Evolutionary conservation across 129 eudicot species (phyloP), one percentile per base, ranked within the genome.

Genomic region (Flaveria sonorensis): DNA sequence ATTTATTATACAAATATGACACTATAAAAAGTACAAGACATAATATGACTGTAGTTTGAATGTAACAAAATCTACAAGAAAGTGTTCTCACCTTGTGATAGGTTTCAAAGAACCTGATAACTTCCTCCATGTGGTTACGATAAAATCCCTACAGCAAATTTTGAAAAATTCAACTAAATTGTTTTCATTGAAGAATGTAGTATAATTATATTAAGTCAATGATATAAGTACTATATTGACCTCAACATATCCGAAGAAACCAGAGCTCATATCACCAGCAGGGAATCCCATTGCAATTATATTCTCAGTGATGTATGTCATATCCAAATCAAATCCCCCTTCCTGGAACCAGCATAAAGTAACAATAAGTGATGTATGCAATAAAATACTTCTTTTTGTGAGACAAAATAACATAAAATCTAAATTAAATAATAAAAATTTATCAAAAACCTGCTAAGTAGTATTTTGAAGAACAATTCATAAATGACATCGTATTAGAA

Each of bases 261-360:
- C 98, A 45, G 98, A 93, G 85, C 98, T 93, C 96, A 90, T 88
- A 75, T 93, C 98, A 75, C 98, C 98, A 71, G 98, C 98, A 78
- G 97, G 98, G 70, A 93, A 93, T 74, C 98, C 98, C 98, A 93
- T 93, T 18, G 98, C 98, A 84, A 90, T 90, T 47, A 93, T 88
- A 81, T 93, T 93, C 87, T 93, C 98, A 1, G 97, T 93, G 77
- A 93, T 90, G 75, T 93, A 93, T 30, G 98, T 90, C 98, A 93
- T 84, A 75, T 93, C 98, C 62, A 93, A 81, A 87, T 93, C 98
- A 76, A 90, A 93, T 73, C 91, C 98, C 57, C 94, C 97, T 81
- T 93, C 97, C 97, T 93, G 81, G 15, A 67, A 70, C 73, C 61
- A 71, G 7, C 26, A 79, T 19, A 81, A 60, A 47, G 55, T 36